Evolutionary conservation across 1,284 basidiomycete genomes (phyloP).

Genomic region (Fomitiporia mediterranea): DNA sequence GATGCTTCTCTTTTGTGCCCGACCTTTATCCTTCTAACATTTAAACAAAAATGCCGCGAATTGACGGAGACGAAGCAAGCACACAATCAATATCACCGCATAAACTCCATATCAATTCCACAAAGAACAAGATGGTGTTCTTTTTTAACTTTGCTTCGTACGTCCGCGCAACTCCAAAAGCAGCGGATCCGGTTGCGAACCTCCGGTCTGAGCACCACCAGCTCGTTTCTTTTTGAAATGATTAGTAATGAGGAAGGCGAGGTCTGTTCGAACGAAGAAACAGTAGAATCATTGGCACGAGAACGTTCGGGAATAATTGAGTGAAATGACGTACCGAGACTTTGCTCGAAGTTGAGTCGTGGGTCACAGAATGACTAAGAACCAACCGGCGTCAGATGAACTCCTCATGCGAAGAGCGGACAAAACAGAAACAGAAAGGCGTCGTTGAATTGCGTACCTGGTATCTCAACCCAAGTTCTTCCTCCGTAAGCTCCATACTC

Average conservation of each 20-base stretch:
- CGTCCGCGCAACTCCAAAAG: conserved; percentile 19
- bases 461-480: conserved; percentile 68
- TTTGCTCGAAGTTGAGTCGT: conserved; percentile 78
- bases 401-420: not conserved
- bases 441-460: conserved; percentile 43
- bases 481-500: conserved; percentile 75
- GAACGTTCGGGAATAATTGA: not conserved
- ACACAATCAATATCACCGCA: too few relatives aligned
- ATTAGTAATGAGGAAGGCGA: conserved; percentile 76
- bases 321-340: conserved; percentile 53
- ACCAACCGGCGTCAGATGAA: not conserved
- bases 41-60: too few relatives aligned
- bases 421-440: not conserved
- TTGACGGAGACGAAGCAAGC: too few relatives aligned
- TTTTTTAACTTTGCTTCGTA: not conserved
- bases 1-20: too few relatives aligned
- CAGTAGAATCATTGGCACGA: not conserved
- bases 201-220: conserved; percentile 4
- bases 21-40: too few relatives aligned
- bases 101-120: too few relatives aligned
- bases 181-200: conserved; percentile 17
- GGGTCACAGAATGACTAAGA: conserved; percentile 70
- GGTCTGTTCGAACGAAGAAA: conserved; percentile 41
- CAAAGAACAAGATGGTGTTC: too few relatives aligned
- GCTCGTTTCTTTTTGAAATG: conserved; percentile 60